Base-by-base conservation (phyloP, 495 filamentous ascomycete species). In the Pseudomonodictys pantanalensis region DNA sequence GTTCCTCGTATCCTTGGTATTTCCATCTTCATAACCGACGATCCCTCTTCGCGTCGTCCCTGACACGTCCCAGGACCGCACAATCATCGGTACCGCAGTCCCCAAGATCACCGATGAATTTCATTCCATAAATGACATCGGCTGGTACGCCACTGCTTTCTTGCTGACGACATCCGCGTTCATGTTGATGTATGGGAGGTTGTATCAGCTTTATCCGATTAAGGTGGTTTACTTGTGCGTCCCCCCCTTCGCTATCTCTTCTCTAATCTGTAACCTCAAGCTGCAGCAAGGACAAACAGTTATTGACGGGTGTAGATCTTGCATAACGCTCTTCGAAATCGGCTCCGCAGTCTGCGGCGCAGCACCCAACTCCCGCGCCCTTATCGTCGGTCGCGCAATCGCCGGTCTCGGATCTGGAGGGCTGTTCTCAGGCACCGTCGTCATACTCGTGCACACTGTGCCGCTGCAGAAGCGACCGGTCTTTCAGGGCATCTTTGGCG, bases 381-480 rank as follows among this genome's bases (percentile, higher is more conserved):
- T 72, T 0, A 68, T 72, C 18, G 52, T 52, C 9, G 69, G 58
- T 7, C 61, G 69, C 1, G 50, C 56, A 1, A 33, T 71, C 11
- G 56, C 63, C 30, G 67, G 67, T 17, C 20, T 64, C 0, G 67
- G 67, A 0, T 48, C 24, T 9, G 55, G 30, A 10, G 61, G 65
- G 26, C 53, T 63, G n/a, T 33, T 8, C 15, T 23, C 74, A 22
- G 62, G 77, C 0, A 45, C 57, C 2, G 66, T 74, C 12, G 60
- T 74, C 15, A 67, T 78, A 22, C 50, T 76, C 10, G 69, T 63
- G 1, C 76, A 78, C 50, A 57, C 77, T 3, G 72, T 77, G 0
- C 73, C 76, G 0, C 28, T 1, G 33, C 73, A 11, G 64, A 77
- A n/a, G 62, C 75, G 1, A 66, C 70, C 0, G 69, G 61, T 2